phyloP scores from a whole-genome alignment of 169 alveolate genomes.

The Plasmodium yoelii region DNA sequence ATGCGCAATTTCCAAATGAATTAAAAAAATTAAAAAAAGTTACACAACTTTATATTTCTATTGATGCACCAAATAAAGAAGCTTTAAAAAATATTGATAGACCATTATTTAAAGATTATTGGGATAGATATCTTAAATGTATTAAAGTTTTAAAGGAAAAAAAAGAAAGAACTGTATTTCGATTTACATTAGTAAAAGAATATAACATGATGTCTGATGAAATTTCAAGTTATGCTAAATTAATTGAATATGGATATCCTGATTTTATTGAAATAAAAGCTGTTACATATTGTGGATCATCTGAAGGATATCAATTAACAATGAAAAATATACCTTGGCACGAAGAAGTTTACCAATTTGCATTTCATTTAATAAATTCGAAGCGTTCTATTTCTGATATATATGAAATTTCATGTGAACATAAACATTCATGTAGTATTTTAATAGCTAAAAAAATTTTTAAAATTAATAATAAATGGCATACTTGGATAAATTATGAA shows the following conservation, averaged over 20 bases:
- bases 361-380: slow-evolving; percentile 76
- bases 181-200: slow-evolving; percentile 88
- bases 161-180: slow-evolving; percentile 87
- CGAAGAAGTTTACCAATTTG: slow-evolving; percentile 82
- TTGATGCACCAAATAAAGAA: slow-evolving; percentile 86
- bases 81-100: slow-evolving; percentile 87
- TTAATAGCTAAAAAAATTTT: slow-evolving; percentile 84
- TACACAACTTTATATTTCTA: slow-evolving; percentile 88
- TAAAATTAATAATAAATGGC: slow-evolving; percentile 89
- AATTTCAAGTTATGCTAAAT: slow-evolving; percentile 83
- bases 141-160: slow-evolving; percentile 82
- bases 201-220: slow-evolving; percentile 84
- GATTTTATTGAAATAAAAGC: slow-evolving; percentile 92
- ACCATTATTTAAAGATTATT: slow-evolving; percentile 90
- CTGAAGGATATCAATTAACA: slow-evolving; percentile 87
- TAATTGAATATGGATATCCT: slow-evolving; percentile 87
- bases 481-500: slow-evolving; percentile 92
- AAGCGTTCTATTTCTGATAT: slow-evolving; percentile 62
- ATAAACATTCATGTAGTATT: slow-evolving; percentile 91
- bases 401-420: slow-evolving; percentile 90
- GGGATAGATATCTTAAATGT: slow-evolving; percentile 89
- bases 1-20: slow-evolving; percentile 92
- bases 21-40: slow-evolving; percentile 85
- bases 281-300: slow-evolving; percentile 92
- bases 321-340: slow-evolving; percentile 91